A percentile compares a stretch with the other conserved stretches of the same genome.
These are phyloP conservation scores for Penicillium vulpinum DNA, from an alignment of 2,329 filamentous ascomycete genomes.

Conservation along the genomic window DNA sequence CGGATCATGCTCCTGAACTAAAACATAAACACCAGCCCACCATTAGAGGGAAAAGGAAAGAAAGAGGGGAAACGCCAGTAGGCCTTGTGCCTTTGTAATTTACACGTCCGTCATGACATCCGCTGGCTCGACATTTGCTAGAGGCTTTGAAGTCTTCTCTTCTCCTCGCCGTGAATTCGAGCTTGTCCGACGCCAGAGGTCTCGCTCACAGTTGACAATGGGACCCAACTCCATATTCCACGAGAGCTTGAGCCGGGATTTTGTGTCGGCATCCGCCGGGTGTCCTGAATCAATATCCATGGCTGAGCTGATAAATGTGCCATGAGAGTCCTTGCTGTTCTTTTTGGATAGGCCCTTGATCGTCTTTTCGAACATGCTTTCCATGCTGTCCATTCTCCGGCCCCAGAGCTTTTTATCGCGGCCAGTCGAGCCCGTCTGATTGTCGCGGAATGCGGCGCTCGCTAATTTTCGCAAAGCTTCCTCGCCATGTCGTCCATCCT, in stretches of 20 bases:
- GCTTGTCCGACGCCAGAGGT: constrained; percentile 56
- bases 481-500: constrained; percentile 66
- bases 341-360: constrained; percentile 52
- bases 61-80: constrained; percentile 10
- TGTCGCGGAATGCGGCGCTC: constrained; percentile 49
- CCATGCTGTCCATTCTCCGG: constrained; percentile 43
- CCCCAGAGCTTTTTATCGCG: constrained; percentile 44
- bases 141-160: constrained; percentile 33
- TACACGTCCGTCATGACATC: constrained; percentile 28
- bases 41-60: neutral
- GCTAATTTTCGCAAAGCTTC: constrained; percentile 63
- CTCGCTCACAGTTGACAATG: constrained; percentile 62
- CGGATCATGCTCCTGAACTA: constrained; percentile 22
- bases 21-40: constrained; percentile 19
- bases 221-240: constrained; percentile 47
- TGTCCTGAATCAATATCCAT: constrained; percentile 35
- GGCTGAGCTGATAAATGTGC: constrained; percentile 13
- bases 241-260: constrained; percentile 28
- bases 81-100: constrained; percentile 12
- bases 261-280: constrained; percentile 28
- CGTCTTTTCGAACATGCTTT: constrained; percentile 58
- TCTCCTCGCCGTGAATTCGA: constrained; percentile 36
- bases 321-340: constrained; percentile 35
- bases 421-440: constrained; percentile 43
- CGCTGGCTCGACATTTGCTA: constrained; percentile 22